Percentiles rank a stretch among this genome's conserved stretches.
These are phyloP conservation scores for Cyclotella sp. DNA, from an alignment of 108 stramenopile species.

Conservation along the genomic window DNA sequence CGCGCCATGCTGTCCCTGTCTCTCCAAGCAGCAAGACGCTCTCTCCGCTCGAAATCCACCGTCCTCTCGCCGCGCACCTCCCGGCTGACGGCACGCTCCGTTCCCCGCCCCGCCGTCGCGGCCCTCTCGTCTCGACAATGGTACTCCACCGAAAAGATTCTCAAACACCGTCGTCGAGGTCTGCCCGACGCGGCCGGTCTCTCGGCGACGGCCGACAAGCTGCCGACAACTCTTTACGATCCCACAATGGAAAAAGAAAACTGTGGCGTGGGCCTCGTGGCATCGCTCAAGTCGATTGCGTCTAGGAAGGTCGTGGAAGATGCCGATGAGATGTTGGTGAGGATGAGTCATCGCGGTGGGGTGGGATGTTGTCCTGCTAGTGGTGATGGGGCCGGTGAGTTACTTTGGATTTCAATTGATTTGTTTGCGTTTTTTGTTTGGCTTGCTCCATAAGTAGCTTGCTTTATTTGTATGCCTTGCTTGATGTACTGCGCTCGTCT, in stretches of 20 bases:
- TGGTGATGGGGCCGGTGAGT: conserved; percentile 93
- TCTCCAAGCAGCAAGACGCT: conserved; percentile 1
- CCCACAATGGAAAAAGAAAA: conserved; percentile 81
- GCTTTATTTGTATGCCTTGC: not conserved
- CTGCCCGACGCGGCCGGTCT: not conserved
- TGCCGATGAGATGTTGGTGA: conserved; percentile 97
- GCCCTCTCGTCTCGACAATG: not conserved
- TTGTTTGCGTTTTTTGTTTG: not conserved
- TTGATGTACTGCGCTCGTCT: not conserved
- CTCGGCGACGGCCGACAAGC: not conserved
- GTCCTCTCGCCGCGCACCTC: not conserved
- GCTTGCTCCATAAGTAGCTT: not conserved
- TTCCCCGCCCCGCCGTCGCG: not conserved
- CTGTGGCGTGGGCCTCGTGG: conserved; percentile 92
- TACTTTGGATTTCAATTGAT: not conserved
- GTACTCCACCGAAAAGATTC: conserved; percentile 19
- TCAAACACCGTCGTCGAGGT: conserved; percentile 2
- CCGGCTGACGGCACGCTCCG: not conserved
- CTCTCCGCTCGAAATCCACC: conserved; percentile 13
- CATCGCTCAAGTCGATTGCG: conserved; percentile 83
- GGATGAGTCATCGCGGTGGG: conserved; percentile 97
- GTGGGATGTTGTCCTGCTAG: conserved; percentile 92
- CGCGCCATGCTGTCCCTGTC: conserved; percentile 9
- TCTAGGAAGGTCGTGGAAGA: conserved; percentile 91
- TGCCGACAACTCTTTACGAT: conserved; percentile 77